These are phyloP conservation scores for Claviceps fusiformis DNA, from an alignment of 2,329 filamentous ascomycete genomes.

Conservation along the genomic window DNA sequence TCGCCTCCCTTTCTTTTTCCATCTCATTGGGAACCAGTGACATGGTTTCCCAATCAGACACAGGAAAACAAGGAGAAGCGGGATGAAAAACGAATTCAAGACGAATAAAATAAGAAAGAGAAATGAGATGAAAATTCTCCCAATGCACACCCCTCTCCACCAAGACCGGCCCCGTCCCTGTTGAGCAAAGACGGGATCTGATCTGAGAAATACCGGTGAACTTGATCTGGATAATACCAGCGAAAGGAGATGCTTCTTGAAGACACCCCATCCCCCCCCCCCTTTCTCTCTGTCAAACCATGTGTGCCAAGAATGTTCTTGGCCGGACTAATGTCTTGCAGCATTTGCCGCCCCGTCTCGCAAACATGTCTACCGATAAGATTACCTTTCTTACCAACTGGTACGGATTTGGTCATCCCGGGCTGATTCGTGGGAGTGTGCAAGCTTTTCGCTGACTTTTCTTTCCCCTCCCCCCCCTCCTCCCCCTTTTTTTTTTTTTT, in stretches of 20 bases:
- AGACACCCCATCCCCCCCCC: background rate
- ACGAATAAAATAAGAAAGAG: too few relatives aligned
- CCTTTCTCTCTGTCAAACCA: conserved; percentile 15
- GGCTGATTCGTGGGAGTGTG: too few relatives aligned
- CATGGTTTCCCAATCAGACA: too few relatives aligned
- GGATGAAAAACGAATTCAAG: too few relatives aligned
- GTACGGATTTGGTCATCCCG: conserved; percentile 35
- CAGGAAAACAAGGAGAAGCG: too few relatives aligned
- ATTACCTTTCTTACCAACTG: conserved; percentile 78
- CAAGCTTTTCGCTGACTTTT: too few relatives aligned
- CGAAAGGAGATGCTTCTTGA: conserved; percentile 75
- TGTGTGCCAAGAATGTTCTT: conserved; percentile 13
- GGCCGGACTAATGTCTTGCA: conserved; percentile 33
- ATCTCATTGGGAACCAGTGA: too few relatives aligned
- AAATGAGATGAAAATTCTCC: too few relatives aligned
- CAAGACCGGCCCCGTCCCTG: background rate
- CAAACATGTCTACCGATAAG: conserved; percentile 67
- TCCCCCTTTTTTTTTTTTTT: too few relatives aligned
- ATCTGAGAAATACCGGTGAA: conserved; percentile 71
- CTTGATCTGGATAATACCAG: conserved; percentile 82
- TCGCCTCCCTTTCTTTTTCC: too few relatives aligned
- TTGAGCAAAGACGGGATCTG: conserved; percentile 8
- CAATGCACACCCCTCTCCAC: too few relatives aligned
- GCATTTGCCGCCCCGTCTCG: conserved; percentile 27
- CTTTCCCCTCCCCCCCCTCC: too few relatives aligned